Evolutionary conservation across 2,329 filamentous ascomycete genomes (phyloP).

Genomic region (Epichloe typhina): DNA sequence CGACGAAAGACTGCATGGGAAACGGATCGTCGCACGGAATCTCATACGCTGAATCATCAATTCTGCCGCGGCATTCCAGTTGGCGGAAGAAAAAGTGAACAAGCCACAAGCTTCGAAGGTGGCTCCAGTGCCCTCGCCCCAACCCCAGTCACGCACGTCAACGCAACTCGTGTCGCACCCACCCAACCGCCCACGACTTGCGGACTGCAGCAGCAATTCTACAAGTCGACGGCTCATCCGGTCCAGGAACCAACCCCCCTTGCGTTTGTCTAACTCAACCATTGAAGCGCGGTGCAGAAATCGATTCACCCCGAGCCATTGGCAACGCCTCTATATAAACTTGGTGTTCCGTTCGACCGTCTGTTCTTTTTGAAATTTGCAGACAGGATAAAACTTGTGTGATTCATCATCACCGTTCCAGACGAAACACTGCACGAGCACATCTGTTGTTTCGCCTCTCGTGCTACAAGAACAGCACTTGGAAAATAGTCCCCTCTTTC

Average conservation of each 20-base stretch:
- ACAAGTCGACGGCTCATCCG: slow-evolving; percentile 2
- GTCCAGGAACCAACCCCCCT: slow-evolving; percentile 6
- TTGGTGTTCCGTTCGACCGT: background rate
- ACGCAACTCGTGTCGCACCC: background rate
- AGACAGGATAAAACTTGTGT: background rate
- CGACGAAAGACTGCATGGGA: background rate
- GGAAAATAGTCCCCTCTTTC: background rate
- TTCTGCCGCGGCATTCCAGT: background rate
- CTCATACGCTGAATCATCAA: background rate
- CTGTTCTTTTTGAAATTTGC: background rate
- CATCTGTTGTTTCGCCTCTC: background rate
- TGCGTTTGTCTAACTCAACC: slow-evolving; percentile 5
- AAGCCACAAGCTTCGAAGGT: background rate
- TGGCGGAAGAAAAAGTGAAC: background rate
- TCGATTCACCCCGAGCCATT: background rate
- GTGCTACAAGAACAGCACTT: background rate
- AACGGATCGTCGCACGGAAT: background rate
- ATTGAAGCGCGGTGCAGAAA: slow-evolving; percentile 3
- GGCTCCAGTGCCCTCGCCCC: background rate
- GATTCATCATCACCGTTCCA: background rate
- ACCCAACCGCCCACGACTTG: background rate
- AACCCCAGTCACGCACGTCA: slow-evolving; percentile 1
- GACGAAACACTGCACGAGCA: background rate
- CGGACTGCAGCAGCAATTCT: slow-evolving; percentile 1
- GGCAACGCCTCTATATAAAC: slow-evolving; percentile 7